A percentile compares a stretch with the other conserved stretches of the same genome.
Evolutionary conservation across 2,329 filamentous ascomycete species (phyloP).

Genomic region (Botrytis deweyae): DNA sequence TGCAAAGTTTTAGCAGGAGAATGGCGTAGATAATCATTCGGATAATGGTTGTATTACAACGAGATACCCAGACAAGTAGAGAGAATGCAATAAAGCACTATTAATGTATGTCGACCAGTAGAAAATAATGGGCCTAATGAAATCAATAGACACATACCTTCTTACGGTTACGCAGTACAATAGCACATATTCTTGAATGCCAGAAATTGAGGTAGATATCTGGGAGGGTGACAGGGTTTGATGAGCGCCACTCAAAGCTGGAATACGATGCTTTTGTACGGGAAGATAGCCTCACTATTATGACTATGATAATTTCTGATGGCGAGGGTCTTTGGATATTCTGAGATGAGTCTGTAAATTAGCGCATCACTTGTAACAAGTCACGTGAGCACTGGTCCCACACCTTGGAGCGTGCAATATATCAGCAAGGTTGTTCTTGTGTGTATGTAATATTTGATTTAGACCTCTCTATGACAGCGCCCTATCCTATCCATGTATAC

Average conservation of each 20-base stretch:
- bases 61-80: conserved; percentile 1
- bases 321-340: too few species aligned
- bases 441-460: not conserved
- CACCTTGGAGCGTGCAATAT: too few species aligned
- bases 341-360: too few species aligned
- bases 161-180: not conserved
- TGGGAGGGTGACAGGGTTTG: not conserved
- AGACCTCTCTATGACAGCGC: not conserved
- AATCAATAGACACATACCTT: not conserved
- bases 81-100: not conserved
- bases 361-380: not conserved
- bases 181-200: not conserved
- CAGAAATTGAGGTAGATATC: not conserved
- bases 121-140: not conserved
- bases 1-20: not conserved
- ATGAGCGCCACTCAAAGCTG: too few species aligned
- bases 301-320: too few species aligned
- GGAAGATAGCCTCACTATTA: too few species aligned
- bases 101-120: not conserved
- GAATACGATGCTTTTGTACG: too few species aligned
- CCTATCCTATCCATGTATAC: not conserved
- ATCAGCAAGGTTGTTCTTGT: not conserved
- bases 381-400: not conserved
- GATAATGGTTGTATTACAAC: not conserved
- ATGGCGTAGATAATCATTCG: not conserved